phyloP scores from a whole-genome alignment of 345 rosid genomes.

The Lepidium aucheri region DNA sequence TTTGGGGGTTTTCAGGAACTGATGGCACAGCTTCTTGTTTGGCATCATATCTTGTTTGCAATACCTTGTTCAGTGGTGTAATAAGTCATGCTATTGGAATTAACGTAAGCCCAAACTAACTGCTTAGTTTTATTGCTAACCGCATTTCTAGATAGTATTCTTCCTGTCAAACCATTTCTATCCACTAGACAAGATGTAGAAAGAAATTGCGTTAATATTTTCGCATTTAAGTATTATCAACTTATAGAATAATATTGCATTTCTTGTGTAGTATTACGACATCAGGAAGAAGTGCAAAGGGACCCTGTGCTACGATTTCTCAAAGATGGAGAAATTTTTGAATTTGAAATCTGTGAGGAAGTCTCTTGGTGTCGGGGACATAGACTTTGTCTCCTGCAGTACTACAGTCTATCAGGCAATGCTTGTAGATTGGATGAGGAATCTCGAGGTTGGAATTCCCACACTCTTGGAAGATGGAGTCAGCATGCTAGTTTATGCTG shows the following conservation, averaged over 20 bases:
- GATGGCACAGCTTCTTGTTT: conserved; percentile 89
- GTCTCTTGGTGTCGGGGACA: conserved; percentile 74
- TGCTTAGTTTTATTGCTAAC: neutral
- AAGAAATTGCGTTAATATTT: neutral
- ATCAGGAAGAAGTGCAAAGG: conserved; percentile 86
- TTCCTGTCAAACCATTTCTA: neutral
- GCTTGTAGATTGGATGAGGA: conserved; percentile 96
- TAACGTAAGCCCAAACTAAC: conserved; percentile 51
- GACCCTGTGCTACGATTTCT: conserved; percentile 93
- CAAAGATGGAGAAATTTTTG: conserved; percentile 91
- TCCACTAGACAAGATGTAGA: neutral
- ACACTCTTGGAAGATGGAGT: conserved; percentile 88
- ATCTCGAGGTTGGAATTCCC: conserved; percentile 91
- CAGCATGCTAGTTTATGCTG: conserved; percentile 85
- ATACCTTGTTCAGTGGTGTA: conserved; percentile 64
- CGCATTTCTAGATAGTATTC: neutral
- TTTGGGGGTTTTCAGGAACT: conserved; percentile 52
- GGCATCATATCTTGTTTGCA: conserved; percentile 95
- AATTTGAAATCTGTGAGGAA: conserved; percentile 62
- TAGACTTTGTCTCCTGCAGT: conserved; percentile 91
- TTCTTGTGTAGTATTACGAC: conserved; percentile 74
- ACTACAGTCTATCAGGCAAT: conserved; percentile 72
- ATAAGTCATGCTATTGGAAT: conserved; percentile 47
- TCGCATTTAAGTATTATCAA: neutral
- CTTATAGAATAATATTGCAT: neutral